A percentile compares a stretch with the other conserved stretches of the same genome.
These are phyloP conservation scores for Paecilomyces variotii DNA, from an alignment of 2,329 filamentous ascomycete species.

Conservation along the genomic window DNA sequence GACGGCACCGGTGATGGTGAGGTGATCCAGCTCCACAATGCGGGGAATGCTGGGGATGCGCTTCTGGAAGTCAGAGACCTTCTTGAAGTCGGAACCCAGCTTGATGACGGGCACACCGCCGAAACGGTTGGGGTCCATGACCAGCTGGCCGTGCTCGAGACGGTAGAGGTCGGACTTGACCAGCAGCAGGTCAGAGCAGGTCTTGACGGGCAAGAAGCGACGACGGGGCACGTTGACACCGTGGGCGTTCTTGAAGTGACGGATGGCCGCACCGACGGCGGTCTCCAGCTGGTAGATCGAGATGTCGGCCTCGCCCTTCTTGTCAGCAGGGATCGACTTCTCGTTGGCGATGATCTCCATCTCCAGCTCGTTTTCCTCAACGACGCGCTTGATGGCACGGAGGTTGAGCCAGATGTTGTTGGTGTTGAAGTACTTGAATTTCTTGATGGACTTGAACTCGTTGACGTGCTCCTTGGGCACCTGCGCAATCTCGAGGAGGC, in stretches of 20 bases:
- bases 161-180: constrained; percentile 99
- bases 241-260: constrained; percentile 97
- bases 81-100: constrained; percentile 99
- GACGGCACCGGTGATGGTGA: constrained; percentile 95
- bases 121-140: constrained; percentile 94
- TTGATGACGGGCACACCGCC: constrained; percentile 97
- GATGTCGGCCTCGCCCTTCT: constrained; percentile 98
- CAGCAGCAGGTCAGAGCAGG: constrained; percentile 97
- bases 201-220: constrained; percentile 99
- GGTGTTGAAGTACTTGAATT: constrained; percentile 99
- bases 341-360: constrained; percentile 99
- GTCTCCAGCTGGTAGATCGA: constrained; percentile 98
- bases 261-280: constrained; percentile 94
- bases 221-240: constrained; percentile 97
- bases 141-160: constrained; percentile 93
- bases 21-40: constrained; percentile 54
- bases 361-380: constrained; percentile 95
- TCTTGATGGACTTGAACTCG: constrained; percentile 99
- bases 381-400: constrained; percentile 93
- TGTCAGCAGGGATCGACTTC: constrained; percentile 96
- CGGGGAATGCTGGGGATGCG: constrained; percentile 43
- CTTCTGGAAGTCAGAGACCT: constrained; percentile 71
- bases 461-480: constrained; percentile 99
- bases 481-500: constrained; percentile 96
- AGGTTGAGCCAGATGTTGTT: constrained; percentile 99